Evolutionary conservation across 257 asterid species (phyloP).

Genomic region (Solanum okadae): DNA sequence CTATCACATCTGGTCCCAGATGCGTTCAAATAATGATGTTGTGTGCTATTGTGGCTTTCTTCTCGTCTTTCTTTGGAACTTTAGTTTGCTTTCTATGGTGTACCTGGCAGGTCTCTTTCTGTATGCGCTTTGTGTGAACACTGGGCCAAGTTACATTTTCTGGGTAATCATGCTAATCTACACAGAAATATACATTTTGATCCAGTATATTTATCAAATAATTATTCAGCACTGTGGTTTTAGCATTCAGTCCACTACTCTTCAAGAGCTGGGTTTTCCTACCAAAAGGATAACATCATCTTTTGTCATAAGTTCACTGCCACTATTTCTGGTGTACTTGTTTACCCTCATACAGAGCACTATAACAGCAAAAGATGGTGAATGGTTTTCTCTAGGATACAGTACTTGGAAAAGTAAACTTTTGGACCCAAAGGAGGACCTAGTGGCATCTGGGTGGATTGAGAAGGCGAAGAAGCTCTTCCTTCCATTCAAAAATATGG

Average conservation of each 20-base stretch:
- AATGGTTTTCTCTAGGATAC: slow-evolving; percentile 73
- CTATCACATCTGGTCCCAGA: slow-evolving; percentile 82
- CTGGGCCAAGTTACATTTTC: slow-evolving; percentile 86
- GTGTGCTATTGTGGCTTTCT: slow-evolving; percentile 92
- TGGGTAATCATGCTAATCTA: slow-evolving; percentile 92
- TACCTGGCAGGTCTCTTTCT: slow-evolving; percentile 82
- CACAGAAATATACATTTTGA: slow-evolving; percentile 71
- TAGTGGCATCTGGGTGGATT: slow-evolving; percentile 40
- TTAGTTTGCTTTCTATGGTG: slow-evolving; percentile 94
- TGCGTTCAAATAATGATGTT: slow-evolving; percentile 84
- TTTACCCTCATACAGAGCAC: slow-evolving; percentile 94
- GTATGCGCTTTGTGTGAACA: slow-evolving; percentile 88
- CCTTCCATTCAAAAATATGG: slow-evolving; percentile 31
- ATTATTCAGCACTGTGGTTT: slow-evolving; percentile 92
- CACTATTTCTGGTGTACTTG: slow-evolving; percentile 82
- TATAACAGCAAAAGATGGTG: slow-evolving; percentile 95
- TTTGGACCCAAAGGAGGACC: slow-evolving; percentile 25
- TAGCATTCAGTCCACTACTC: slow-evolving; percentile 58
- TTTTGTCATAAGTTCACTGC: slow-evolving; percentile 77
- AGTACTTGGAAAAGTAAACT: slow-evolving; percentile 37
- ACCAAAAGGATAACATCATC: slow-evolving; percentile 66
- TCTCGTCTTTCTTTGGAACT: slow-evolving; percentile 87
- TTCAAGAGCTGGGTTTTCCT: slow-evolving; percentile 77
- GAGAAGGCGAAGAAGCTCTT: slow-evolving; percentile 42
- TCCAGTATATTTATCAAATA: slow-evolving; percentile 88